Base-by-base conservation (phyloP, 1,284 basidiomycete genomes). In the Phellopilus nigrolimitatus region DNA sequence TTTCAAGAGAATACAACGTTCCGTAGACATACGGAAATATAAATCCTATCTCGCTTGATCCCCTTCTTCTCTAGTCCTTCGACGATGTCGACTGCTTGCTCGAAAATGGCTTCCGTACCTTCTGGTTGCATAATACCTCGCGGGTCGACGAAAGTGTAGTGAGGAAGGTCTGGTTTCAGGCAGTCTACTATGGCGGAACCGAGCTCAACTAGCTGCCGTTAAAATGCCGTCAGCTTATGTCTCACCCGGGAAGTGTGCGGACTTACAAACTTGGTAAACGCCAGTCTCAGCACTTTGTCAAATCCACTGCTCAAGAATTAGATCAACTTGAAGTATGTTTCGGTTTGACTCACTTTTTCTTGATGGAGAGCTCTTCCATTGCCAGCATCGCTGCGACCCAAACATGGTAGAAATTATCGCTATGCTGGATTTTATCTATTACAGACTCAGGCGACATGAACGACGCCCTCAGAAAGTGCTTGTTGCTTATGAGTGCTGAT, bases 91-190 rank as follows among this genome's bases (percentile, higher is more conserved):
- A 59, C 59, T 8, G 76, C 78, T 52, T 70, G 68, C 17, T 61
- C 54, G 3, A 74, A 65, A 60, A 83, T 74, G 74, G 60, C 25
- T 62, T 57, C 47, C 71, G 63, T 19, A 61, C 59, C 38, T 71
- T 30, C 25, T 7, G 24, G 15, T 13, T 28, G n/a, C 42, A 22
- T 28, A 28, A 51, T 15, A 12, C 37, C 27, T 12, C 49, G 66
- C 6, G 77, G 70, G 59, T 82, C 76, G 39, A 83, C 62, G 51
- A 75, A 76, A 21, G 78, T 73, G 39, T 77, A 66, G 39, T 51
- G 49, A 10, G 43, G 49, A 55, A 82, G 74, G 1, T 70, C 69
- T 0, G 76, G 79, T 2, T 66, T 55, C 25, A 69, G 66, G 21
- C 69, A 62, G 52, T 73, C 71, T 46, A 73, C 59, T 47, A 78